Evolutionary conservation across 1,139 yeast genomes (phyloP).

Genomic region (Yamadazyma aaseri): DNA sequence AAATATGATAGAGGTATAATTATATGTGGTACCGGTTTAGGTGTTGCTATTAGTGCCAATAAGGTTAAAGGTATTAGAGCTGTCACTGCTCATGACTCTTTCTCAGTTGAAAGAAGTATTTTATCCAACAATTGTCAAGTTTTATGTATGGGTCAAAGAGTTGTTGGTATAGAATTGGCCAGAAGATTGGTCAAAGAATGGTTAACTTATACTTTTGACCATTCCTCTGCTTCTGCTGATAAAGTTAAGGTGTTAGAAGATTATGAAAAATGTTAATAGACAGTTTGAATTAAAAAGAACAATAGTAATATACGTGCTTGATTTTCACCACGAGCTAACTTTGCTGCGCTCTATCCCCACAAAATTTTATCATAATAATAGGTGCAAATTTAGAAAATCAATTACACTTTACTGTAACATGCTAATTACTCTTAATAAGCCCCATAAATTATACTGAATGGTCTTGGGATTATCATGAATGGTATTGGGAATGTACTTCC

Average conservation of each 20-base stretch:
- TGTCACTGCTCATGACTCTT: slow-evolving; percentile 50
- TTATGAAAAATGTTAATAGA: slow-evolving; percentile 11
- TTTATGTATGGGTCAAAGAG: slow-evolving; percentile 49
- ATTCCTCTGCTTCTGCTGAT: slow-evolving; percentile 37
- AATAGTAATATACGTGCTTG: no score
- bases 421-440: no score
- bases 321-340: no score
- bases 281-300: no score
- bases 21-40: slow-evolving; percentile 49
- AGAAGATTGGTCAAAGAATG: slow-evolving; percentile 43
- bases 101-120: slow-evolving; percentile 45
- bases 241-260: slow-evolving; percentile 30
- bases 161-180: slow-evolving; percentile 45
- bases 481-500: no score
- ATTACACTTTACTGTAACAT: no score
- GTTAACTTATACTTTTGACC: slow-evolving; percentile 41
- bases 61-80: slow-evolving; percentile 47
- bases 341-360: no score
- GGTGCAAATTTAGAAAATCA: no score
- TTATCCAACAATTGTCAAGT: slow-evolving; percentile 44
- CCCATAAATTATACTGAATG: no score
- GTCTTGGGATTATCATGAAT: no score
- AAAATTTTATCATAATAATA: no score
- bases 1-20: slow-evolving; percentile 43
- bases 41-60: slow-evolving; percentile 47